Evolutionary conservation across 768 basidiomycete species (phyloP), one percentile per base, ranked within the genome.

Genomic region (Strobilomyces dryophilus): DNA sequence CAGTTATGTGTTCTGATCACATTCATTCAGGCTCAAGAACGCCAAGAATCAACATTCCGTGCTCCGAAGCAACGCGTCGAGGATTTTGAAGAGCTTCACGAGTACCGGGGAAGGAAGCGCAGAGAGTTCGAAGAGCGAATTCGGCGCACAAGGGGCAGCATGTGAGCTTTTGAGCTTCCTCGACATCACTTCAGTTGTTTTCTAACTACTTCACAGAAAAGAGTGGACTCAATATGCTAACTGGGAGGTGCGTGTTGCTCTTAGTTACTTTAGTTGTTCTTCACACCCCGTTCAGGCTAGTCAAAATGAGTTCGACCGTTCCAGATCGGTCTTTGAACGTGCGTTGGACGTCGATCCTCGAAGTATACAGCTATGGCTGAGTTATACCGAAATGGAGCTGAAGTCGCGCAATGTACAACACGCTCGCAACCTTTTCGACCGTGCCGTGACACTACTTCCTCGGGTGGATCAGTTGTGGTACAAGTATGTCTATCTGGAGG

Each of bases 401-500:
- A 98, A 98, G 73, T 89, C 91, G 6, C 90, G 97, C 56, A 98
- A 99, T 64, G 92, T 99, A 49, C 90, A 95, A 64, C 97, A 98
- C 61, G 87, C 97, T 0, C 87, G 97, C 47, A 99, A 99, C 72
- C 79, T 98, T 21, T 98, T 92, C 69, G 97, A 99, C 75, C 84
- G 97, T 59, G 93, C 94, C 2, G 94, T 99, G 56, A 99, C 95
- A 6, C 79, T 98, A 1, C 84, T 99, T 24, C 97, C 97, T 10
- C 87, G 97, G 42, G 85, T 99, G 45, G 95, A 99, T 69, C 89
- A 95, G 66, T 79, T 99, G 8, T 98, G 97, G 97, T 98, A 98
- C 81, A 98, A 98, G 70, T 99, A 98, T 52, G 95, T 99, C 54
- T 98, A 97, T 71, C 83, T 99, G 50, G 97, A 99, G 66, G 97